Evolutionary conservation across 1,139 yeast species (phyloP), one percentile per base, ranked within the genome.

Genomic region (Yamadazyma diddensiae): DNA sequence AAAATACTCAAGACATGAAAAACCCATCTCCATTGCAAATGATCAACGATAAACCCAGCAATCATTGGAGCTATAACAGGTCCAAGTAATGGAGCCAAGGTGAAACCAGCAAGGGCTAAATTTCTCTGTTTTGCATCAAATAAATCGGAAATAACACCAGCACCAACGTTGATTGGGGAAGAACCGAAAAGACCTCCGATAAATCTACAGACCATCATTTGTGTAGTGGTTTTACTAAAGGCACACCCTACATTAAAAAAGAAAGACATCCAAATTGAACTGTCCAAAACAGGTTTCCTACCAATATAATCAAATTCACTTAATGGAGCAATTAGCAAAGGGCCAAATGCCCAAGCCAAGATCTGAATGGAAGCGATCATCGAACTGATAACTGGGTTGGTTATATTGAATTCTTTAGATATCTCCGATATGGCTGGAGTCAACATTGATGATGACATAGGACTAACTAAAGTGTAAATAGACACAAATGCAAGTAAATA

Each of bases 61-160:
- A 76, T 62, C 5, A 78, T 62, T 0, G 83, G 82, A 0, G 82
- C 82, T 32, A 78, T 54, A 1, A 76, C 77, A 1, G 85, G 83
- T 0, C 88, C 90, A 31, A 80, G 55, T 23, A 66, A 50, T 1
- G 66, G 66, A n/a, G 68, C 70, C 34, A 68, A 52, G 4, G 68
- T 60, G 30, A 62, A 66, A 1, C 70, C 69, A 2, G 73, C 71
- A 35, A 67, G 52, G 1, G 72, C 70, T 8, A 52, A 36, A 36
- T 63, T 64, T 49, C 73, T 53, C 15, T 57, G 49, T 31, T 57
- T 55, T 19, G 70, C 65, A 30, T 59, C 68, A 38, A 55, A 66
- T 41, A 68, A 50, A 41, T 60, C 65, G 5, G 62, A 50, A 12
- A 59, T 53, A 10, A 65, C 71, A 4, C 72, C 73, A 11, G 73